Evolutionary conservation across 1,284 basidiomycete species (phyloP), one percentile per base, ranked within the genome.

Genomic region (Inonotus hispidus): DNA sequence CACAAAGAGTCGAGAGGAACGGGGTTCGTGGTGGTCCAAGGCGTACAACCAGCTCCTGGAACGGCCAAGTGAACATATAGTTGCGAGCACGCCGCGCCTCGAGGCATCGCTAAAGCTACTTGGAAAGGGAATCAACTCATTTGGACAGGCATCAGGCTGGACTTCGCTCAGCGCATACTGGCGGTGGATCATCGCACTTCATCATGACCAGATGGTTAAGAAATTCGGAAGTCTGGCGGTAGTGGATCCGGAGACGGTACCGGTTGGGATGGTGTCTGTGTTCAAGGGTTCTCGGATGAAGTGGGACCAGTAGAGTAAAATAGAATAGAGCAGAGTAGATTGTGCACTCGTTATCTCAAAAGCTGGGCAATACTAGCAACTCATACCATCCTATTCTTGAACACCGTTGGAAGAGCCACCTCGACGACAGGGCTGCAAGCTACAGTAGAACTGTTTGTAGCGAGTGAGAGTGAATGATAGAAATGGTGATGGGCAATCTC

Each of bases 221-320:
- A 73, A 73, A 56, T 79, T 78, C 65, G 78, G 78, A 2, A 68
- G 71, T n/a, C 63, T 77, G 56, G 73, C 77, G 39, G 68, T 72
- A 8, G 77, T 79, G 21, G 76, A 79, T 63, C 67, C 73, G 21
- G 71, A 68, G 21, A 66, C 78, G 64, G 77, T 80, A 57, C 77
- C 77, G 38, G 71, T 77, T 19, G 76, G 75, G 14, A 72, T 79
- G 71, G 74, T 78, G 5, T 70, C 75, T 53, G 68, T 77, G 41
- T 77, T 76, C 67, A 74, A 70, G 64, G 68, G 67, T 3, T 75
- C 75, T 25, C 72, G 73, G 63, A 74, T 76, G 65, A 75, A 73
- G 58, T 70, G 75, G 71, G 76, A 78, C 60, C 71, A 77, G 67
- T 77, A 49, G 58, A 53, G 32, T 32, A 4, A 32, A 32, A 32